These are phyloP conservation scores for Penicillium angulare DNA, from an alignment of 495 filamentous ascomycete genomes.

Conservation along the genomic window DNA sequence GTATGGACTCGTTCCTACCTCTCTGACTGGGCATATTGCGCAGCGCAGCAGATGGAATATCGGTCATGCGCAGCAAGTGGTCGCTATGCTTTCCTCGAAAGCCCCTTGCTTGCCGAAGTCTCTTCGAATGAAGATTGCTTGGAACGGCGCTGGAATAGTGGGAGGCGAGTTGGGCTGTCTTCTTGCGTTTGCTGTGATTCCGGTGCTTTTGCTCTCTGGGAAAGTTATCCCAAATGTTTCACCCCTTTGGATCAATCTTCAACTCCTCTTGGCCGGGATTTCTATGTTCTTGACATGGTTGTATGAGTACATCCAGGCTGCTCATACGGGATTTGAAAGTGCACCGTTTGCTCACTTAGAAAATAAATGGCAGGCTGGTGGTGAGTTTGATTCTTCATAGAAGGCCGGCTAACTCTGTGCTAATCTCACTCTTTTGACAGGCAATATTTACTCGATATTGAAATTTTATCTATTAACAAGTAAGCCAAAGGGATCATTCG, in stretches of 20 bases:
- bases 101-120: slow-evolving; percentile 11
- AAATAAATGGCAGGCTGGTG: slow-evolving; percentile 34
- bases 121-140: slow-evolving; percentile 27
- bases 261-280: slow-evolving; percentile 16
- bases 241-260: slow-evolving; percentile 3
- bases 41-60: slow-evolving; percentile 50
- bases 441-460: slow-evolving; percentile 25
- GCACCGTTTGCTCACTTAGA: slow-evolving; percentile 30
- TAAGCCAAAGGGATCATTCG: slow-evolving; percentile 37
- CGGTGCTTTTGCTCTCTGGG: slow-evolving; percentile 18
- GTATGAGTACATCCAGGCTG: slow-evolving; percentile 24
- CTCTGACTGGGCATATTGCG: slow-evolving; percentile 46
- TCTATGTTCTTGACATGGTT: slow-evolving; percentile 24
- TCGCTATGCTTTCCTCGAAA: slow-evolving; percentile 13
- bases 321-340: slow-evolving; percentile 15
- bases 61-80: slow-evolving; percentile 35
- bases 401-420: not conserved
- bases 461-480: slow-evolving; percentile 29
- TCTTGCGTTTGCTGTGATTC: slow-evolving; percentile 22
- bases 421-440: slow-evolving; percentile 17
- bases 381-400: slow-evolving; percentile 15
- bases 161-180: slow-evolving; percentile 15
- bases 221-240: slow-evolving; percentile 15
- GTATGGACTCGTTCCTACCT: slow-evolving; percentile 50
- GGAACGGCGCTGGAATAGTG: slow-evolving; percentile 26